Evolutionary conservation across 164 flowering plant genomes (phyloP).

Genomic region (Dillenia turbinata): DNA sequence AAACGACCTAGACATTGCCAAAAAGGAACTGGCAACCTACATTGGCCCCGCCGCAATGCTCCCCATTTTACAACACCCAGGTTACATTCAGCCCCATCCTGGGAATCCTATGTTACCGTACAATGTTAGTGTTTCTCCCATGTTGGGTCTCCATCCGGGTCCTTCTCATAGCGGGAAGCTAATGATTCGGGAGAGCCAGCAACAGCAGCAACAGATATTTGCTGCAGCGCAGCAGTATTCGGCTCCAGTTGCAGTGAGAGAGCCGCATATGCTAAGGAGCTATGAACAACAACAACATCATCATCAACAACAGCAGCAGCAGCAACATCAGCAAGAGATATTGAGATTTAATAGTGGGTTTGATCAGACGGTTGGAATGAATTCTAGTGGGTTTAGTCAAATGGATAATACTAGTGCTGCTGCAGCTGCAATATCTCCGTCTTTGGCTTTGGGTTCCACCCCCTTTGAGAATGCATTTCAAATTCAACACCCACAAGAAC

Average conservation of each 20-base stretch:
- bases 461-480: conserved; percentile 1
- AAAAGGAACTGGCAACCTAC: conserved; percentile 14
- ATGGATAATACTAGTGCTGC: not conserved
- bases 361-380: conserved; percentile 1
- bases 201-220: conserved; percentile 6
- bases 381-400: conserved; percentile 10
- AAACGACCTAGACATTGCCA: conserved; percentile 15
- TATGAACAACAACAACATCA: conserved; percentile 16
- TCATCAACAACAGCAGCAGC: conserved; percentile 6
- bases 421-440: not conserved
- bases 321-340: conserved; percentile 12
- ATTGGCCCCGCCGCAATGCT: conserved; percentile 20
- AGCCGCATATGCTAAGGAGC: conserved; percentile 16
- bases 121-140: conserved; percentile 11
- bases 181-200: conserved; percentile 11
- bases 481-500: not conserved
- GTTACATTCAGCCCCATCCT: conserved; percentile 4
- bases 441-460: conserved; percentile 3
- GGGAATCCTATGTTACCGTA: conserved; percentile 6
- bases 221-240: conserved; percentile 13
- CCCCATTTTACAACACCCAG: conserved; percentile 6
- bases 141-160: conserved; percentile 10
- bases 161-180: conserved; percentile 6
- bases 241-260: conserved; percentile 7
- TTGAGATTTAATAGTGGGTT: conserved; percentile 7